Base-by-base conservation (phyloP, 192 early-diverging fungal species). In the Allomyces javanicus region DNA sequence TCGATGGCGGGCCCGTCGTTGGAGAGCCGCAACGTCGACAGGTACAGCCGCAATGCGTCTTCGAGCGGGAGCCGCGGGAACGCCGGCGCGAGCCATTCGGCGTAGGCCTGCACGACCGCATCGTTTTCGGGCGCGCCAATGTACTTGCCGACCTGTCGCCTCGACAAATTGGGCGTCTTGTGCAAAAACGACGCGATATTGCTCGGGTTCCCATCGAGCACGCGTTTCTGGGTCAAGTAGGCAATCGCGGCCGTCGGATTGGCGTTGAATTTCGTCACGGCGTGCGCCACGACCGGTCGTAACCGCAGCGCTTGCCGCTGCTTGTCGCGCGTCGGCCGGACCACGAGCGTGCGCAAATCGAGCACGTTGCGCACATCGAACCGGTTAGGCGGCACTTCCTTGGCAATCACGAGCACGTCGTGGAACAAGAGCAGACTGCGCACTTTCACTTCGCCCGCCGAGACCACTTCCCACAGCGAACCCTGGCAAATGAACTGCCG, bases 121-220 rank as follows among this genome's bases (percentile, higher is more conserved):
- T 40, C 45, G 72, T 77, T 71, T 61, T 77, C 71, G 17, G 69
- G 66, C n/a, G 76, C 62, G 40, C 75, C 74, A 25, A 77, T 61
- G 55, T 77, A 76, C 61, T 65, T 55, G 19, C 75, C 75, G 14
- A 77, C 26, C 45, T 74, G 74, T 33, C 68, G 61, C 24, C 67
- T 24, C 27, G 64, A 62, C 44, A 77, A 63, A 10, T 68, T 69
- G 0, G 73, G 71, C 12, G 74, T 77, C n/a, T 64, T 63, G 64
- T 77, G 75, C 64, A 77, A 61, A 44, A 77, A 77, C n/a, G 68
- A 66, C 4, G 74, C 74, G 43, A 77, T 77, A 45, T 71, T 70
- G 11, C 73, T 67, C 0, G 75, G 69, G 17, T 21, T n/a, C 65
- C 75, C 74, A 11, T 72, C 72, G 24, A 77, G 66, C 12, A 70